phyloP scores from a whole-genome alignment of 2,329 filamentous ascomycete genomes.

The Apiospora kogelbergensis region DNA sequence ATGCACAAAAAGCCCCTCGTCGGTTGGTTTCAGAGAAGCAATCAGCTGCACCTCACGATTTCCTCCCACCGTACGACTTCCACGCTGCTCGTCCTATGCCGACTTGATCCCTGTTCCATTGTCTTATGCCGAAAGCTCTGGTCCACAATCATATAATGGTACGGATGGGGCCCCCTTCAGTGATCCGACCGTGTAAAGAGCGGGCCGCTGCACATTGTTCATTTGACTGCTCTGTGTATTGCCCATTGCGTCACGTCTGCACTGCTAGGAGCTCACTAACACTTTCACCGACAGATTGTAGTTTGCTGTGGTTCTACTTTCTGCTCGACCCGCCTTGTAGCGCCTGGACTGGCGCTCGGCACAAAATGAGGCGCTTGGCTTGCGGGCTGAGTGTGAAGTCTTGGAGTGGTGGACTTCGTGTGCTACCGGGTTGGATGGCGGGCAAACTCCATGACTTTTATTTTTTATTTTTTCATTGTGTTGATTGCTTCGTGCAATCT shows the following conservation, averaged over 20 bases:
- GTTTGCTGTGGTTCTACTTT: not conserved
- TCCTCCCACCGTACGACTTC: not conserved
- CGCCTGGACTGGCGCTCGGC: not conserved
- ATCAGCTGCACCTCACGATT: conserved; percentile 4
- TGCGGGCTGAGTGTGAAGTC: not conserved
- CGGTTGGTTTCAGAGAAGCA: not conserved
- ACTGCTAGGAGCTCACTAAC: not conserved
- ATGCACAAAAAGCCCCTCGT: not conserved
- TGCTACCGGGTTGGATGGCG: not conserved
- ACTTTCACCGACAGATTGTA: not conserved
- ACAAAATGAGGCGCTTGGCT: conserved; percentile 5
- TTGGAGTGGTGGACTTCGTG: conserved; percentile 5
- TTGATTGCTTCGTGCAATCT: not conserved
- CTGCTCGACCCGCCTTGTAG: not conserved
- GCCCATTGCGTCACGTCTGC: conserved; percentile 1
- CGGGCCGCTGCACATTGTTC: conserved; percentile 3
- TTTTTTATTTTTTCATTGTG: not conserved
- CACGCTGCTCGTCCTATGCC: not conserved
- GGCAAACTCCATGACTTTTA: not conserved
- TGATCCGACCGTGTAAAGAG: not conserved
- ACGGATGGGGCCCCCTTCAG: not conserved
- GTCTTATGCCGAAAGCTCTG: not conserved
- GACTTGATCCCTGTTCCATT: not conserved
- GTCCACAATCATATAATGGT: not conserved
- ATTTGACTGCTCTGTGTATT: not conserved